Evolutionary conservation across 2,329 filamentous ascomycete genomes (phyloP).

Genomic region (Fusarium lyarnte): DNA sequence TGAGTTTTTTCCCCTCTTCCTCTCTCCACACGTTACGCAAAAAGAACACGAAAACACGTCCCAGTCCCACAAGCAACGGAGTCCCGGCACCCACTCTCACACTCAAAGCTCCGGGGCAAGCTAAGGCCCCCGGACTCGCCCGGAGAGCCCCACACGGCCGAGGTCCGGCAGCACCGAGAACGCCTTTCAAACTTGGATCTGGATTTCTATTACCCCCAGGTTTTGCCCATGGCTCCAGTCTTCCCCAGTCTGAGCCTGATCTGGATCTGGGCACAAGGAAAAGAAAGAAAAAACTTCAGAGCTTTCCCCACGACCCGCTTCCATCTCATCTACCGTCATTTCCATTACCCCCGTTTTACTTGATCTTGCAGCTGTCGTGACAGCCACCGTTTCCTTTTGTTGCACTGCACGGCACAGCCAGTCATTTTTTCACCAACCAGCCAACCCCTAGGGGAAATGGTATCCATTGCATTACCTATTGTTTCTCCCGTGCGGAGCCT

Average conservation of each 20-base stretch:
- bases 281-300: slow-evolving; percentile 19
- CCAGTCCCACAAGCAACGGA: slow-evolving; percentile 29
- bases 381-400: slow-evolving; percentile 40
- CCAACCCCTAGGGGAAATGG: slow-evolving; percentile 34
- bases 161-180: slow-evolving; percentile 39
- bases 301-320: slow-evolving; percentile 34
- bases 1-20: background rate
- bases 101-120: slow-evolving; percentile 14
- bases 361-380: slow-evolving; percentile 48
- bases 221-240: slow-evolving; percentile 38
- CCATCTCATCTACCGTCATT: slow-evolving; percentile 24
- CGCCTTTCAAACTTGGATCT: slow-evolving; percentile 27
- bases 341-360: slow-evolving; percentile 52
- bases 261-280: slow-evolving; percentile 13
- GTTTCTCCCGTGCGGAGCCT: background rate
- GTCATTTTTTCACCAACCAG: slow-evolving; percentile 16
- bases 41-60: background rate
- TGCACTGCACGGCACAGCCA: slow-evolving; percentile 23
- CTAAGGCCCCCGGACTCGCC: slow-evolving; percentile 35
- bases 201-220: slow-evolving; percentile 51
- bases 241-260: slow-evolving; percentile 31
- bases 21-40: slow-evolving; percentile 2
- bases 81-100: slow-evolving; percentile 30
- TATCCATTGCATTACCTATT: slow-evolving; percentile 23
- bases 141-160: slow-evolving; percentile 41